phyloP scores from a whole-genome alignment of 2,329 filamentous ascomycete genomes.

The Colletotrichum tamarilloi region DNA sequence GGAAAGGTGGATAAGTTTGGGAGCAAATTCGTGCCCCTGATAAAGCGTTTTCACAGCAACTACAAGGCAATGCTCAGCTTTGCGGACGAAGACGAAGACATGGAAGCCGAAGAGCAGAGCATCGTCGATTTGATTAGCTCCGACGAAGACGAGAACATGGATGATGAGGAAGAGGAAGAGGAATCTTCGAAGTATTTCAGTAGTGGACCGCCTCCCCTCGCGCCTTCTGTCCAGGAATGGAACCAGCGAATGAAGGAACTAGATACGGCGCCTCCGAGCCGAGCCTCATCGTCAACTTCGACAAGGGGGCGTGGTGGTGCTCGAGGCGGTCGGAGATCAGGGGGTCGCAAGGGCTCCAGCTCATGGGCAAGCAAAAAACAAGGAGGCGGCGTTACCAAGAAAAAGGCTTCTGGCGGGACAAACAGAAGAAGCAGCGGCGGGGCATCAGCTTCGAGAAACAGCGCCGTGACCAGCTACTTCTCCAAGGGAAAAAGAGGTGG shows the following conservation, averaged over 20 bases:
- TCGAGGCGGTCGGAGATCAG: conserved; percentile 41
- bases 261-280: conserved; percentile 40
- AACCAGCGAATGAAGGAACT: conserved; percentile 43
- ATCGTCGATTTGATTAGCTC: conserved; percentile 68
- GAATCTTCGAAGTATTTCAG: conserved; percentile 62
- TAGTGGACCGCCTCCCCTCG: conserved; percentile 32
- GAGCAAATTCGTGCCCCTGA: conserved; percentile 67
- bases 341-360: conserved; percentile 27
- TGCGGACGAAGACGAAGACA: conserved; percentile 28
- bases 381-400: conserved; percentile 36
- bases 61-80: conserved; percentile 64
- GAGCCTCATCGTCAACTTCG: conserved; percentile 16
- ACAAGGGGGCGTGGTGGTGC: conserved; percentile 31
- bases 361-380: conserved; percentile 18
- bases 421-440: conserved; percentile 29
- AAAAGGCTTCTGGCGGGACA: conserved; percentile 32
- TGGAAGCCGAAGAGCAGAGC: conserved; percentile 45
- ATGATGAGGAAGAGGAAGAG: conserved; percentile 51
- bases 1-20: conserved; percentile 74
- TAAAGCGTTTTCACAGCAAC: conserved; percentile 58
- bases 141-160: conserved; percentile 47
- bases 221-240: conserved; percentile 40
- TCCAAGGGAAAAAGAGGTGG: conserved; percentile 43
- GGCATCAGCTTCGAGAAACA: conserved; percentile 18
- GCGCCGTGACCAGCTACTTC: conserved; percentile 22